Percentiles rank a stretch among this genome's conserved stretches.
Conservation (phyloP, 2,329 filamentous ascomycete genomes). For the Pseudogymnoascus sp. region DNA sequence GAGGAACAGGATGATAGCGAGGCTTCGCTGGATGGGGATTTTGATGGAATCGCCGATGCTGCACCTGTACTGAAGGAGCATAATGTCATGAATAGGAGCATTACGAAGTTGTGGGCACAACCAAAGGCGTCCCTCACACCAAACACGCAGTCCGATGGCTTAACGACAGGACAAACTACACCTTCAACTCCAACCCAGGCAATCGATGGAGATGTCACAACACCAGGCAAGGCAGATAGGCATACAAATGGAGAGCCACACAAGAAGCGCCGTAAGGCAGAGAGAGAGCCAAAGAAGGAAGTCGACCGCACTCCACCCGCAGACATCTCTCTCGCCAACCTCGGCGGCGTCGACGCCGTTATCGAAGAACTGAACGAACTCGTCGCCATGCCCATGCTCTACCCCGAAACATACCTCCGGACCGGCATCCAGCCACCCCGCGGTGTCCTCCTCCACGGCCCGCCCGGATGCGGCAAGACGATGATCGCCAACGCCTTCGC, state of each 20-base stretch:
- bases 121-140: slow-evolving; percentile 22
- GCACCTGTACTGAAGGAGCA: slow-evolving; percentile 34
- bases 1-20: slow-evolving; percentile 46
- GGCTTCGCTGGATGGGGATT: slow-evolving; percentile 39
- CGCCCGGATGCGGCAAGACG: slow-evolving; percentile 81
- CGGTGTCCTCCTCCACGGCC: slow-evolving; percentile 73
- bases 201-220: not conserved
- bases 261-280: slow-evolving; percentile 56
- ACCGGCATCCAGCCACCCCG: slow-evolving; percentile 63
- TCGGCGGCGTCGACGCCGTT: slow-evolving; percentile 70
- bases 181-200: slow-evolving; percentile 21
- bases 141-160: slow-evolving; percentile 2
- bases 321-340: slow-evolving; percentile 60
- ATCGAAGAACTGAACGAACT: slow-evolving; percentile 63
- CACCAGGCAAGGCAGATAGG: slow-evolving; percentile 37
- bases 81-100: slow-evolving; percentile 60
- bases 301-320: slow-evolving; percentile 58
- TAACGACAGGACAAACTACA: slow-evolving; percentile 12
- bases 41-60: slow-evolving; percentile 39
- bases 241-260: slow-evolving; percentile 59
- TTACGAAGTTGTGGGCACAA: slow-evolving; percentile 51
- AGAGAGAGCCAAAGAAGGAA: slow-evolving; percentile 40
- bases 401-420: slow-evolving; percentile 57
- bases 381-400: slow-evolving; percentile 65
- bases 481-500: slow-evolving; percentile 76